Evolutionary conservation across 495 filamentous ascomycete genomes (phyloP).

Genomic region (Neurospora sp.): DNA sequence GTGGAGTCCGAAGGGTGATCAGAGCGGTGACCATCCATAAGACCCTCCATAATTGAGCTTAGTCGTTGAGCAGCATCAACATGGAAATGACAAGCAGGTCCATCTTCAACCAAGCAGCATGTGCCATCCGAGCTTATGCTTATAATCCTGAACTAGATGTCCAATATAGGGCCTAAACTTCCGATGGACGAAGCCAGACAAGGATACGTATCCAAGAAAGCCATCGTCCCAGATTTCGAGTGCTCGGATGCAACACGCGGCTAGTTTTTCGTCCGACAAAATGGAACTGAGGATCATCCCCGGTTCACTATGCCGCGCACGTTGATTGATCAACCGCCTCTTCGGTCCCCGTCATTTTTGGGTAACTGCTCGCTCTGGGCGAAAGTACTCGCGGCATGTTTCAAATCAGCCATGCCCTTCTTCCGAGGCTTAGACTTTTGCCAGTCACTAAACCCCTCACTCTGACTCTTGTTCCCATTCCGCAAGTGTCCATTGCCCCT

Average conservation of each 20-base stretch:
- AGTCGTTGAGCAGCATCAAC: neutral
- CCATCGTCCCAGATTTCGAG: neutral
- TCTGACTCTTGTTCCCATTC: conserved; percentile 37
- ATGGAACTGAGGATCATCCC: neutral
- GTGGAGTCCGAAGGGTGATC: neutral
- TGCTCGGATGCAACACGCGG: neutral
- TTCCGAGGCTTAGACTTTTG: conserved; percentile 40
- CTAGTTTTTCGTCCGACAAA: neutral
- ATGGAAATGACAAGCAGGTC: neutral
- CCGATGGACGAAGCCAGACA: conserved; percentile 1
- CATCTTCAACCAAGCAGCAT: neutral
- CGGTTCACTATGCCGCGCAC: neutral
- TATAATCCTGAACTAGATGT: conserved; percentile 20
- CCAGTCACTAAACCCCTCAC: conserved; percentile 33
- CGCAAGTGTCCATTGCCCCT: conserved; percentile 39
- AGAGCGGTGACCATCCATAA: neutral
- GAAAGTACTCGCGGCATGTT: conserved; percentile 22
- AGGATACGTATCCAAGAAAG: conserved; percentile 23
- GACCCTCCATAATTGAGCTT: neutral
- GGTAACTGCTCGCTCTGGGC: conserved; percentile 38
- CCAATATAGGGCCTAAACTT: conserved; percentile 16
- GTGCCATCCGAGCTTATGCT: neutral
- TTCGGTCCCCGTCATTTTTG: conserved; percentile 42
- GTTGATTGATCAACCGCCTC: conserved; percentile 34
- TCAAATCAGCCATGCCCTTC: conserved; percentile 31